Evolutionary conservation across 768 basidiomycete genomes (phyloP).

Genomic region (Auricularia sp.): DNA sequence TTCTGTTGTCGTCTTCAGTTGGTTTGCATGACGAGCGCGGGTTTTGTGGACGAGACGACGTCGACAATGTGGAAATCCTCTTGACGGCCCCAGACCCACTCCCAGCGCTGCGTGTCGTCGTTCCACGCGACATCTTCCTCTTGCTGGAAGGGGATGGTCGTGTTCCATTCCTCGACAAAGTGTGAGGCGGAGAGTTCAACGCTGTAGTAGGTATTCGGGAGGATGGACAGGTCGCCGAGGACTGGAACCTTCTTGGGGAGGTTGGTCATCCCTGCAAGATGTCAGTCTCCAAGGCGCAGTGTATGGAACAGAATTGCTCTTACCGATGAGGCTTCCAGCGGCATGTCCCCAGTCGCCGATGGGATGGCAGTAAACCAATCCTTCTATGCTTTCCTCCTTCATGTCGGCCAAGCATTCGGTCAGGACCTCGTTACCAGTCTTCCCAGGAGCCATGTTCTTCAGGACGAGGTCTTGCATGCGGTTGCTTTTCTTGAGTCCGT

Average conservation of each 20-base stretch:
- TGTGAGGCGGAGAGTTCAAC: conserved; percentile 43
- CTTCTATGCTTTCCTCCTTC: conserved; percentile 34
- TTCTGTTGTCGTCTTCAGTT: no score
- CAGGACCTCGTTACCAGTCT: conserved; percentile 40
- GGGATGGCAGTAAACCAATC: conserved; percentile 42
- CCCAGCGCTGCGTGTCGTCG: conserved; percentile 28
- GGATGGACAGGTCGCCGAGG: conserved; percentile 36
- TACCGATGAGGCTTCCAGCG: conserved; percentile 39
- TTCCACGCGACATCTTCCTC: conserved; percentile 39
- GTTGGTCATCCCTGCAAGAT: conserved; percentile 31
- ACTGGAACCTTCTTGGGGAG: conserved; percentile 35
- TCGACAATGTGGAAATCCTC: conserved; percentile 35
- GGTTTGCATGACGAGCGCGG: no score
- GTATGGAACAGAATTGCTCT: no score
- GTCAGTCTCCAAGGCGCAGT: background rate
- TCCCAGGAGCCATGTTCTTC: conserved; percentile 32
- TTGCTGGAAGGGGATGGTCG: conserved; percentile 33
- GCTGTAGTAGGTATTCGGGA: conserved; percentile 42
- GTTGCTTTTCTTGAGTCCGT: conserved; percentile 36
- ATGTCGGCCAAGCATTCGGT: conserved; percentile 31
- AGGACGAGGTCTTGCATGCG: conserved; percentile 42
- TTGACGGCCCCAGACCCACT: conserved; percentile 41
- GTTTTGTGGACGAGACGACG: background rate
- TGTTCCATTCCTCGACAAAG: conserved; percentile 38
- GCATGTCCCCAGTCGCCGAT: conserved; percentile 49